phyloP scores from a whole-genome alignment of 257 asterid genomes.

The Nemophila menziesii region DNA sequence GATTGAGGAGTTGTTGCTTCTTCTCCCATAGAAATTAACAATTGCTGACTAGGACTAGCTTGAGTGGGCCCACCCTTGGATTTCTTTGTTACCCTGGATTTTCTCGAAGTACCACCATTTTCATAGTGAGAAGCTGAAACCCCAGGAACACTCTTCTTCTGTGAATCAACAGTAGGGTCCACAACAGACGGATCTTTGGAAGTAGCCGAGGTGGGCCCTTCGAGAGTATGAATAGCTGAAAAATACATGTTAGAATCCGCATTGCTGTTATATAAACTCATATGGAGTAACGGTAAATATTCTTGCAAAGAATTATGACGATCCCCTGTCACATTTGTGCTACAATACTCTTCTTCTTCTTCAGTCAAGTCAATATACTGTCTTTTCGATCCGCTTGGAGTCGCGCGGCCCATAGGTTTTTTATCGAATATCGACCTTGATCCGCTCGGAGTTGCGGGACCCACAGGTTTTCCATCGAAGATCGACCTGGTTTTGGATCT shows the following conservation, averaged over 20 bases:
- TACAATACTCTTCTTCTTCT: slow-evolving; percentile 33
- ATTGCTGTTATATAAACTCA: slow-evolving; percentile 15
- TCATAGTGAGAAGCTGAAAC: slow-evolving; percentile 17
- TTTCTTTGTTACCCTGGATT: slow-evolving; percentile 29
- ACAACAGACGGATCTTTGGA: slow-evolving; percentile 21
- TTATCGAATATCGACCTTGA: no score
- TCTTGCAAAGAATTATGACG: slow-evolving; percentile 40
- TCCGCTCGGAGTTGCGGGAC: no score
- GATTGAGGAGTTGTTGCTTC: slow-evolving; percentile 20
- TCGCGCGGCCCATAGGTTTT: no score
- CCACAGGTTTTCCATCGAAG: no score
- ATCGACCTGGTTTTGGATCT: no score
- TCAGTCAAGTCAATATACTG: slow-evolving; percentile 15
- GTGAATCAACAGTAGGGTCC: slow-evolving; percentile 13
- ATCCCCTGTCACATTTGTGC: slow-evolving; percentile 28
- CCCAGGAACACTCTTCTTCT: slow-evolving; percentile 14
- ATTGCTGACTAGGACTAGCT: slow-evolving; percentile 26
- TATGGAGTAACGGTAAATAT: slow-evolving; percentile 21
- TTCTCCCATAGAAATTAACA: slow-evolving; percentile 24
- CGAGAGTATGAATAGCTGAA: slow-evolving; percentile 38
- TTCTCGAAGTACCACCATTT: slow-evolving; percentile 15
- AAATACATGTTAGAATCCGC: slow-evolving; percentile 28
- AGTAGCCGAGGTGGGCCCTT: slow-evolving; percentile 20
- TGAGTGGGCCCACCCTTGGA: slow-evolving; percentile 44
- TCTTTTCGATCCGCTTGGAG: slow-evolving; percentile 41